Base-by-base conservation (phyloP, 176 grass and related monocot genomes). In the Oryza meyeriana region DNA sequence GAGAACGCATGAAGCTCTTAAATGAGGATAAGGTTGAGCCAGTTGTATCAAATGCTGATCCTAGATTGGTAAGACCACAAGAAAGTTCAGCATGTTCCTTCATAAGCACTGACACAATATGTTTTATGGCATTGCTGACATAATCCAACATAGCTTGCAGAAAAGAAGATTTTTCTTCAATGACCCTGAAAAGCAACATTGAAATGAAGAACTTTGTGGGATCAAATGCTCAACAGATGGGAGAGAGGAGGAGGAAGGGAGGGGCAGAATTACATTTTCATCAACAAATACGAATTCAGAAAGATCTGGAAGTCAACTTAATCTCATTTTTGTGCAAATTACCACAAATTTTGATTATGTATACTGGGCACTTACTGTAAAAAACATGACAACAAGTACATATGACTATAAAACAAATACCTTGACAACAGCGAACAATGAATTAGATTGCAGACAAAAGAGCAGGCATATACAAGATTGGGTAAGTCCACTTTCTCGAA, bases 391-490 rank as follows among this genome's bases (percentile, higher is more conserved):
- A n/a, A 13, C 24, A 72, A 66, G 18, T 58, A 69, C 12, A 62
- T 11, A 52, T 27, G 50, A 69, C 33, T 16, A 80, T 28, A 61
- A 83, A 80, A 57, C 24, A 80, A 25, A 80, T 68, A 97, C 94
- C 94, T 97, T 77, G 90, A 80, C 66, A 97, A 62, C 40, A 92
- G 52, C 30, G 90, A 85, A 38, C 83, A 87, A 65, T 91, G 75
- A 55, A 89, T 85, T 57, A 90, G 73, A 85, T 94, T 94, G 88
- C 92, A 97, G 64, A 97, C 77, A 81, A 97, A 81, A 41, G 92
- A 91, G 57, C 95, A 97, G 50, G 71, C 55, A 78, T 87, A 94
- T n/a, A 92, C 69, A 69, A 87, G 88, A 85, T 69, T 80, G 85
- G 88, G 87, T 77, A 88, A 35, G 41, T 84, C 74, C 58, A 55